Base-by-base conservation (phyloP, 108 stramenopile genomes). In the Fistulifera pelliculosa region DNA sequence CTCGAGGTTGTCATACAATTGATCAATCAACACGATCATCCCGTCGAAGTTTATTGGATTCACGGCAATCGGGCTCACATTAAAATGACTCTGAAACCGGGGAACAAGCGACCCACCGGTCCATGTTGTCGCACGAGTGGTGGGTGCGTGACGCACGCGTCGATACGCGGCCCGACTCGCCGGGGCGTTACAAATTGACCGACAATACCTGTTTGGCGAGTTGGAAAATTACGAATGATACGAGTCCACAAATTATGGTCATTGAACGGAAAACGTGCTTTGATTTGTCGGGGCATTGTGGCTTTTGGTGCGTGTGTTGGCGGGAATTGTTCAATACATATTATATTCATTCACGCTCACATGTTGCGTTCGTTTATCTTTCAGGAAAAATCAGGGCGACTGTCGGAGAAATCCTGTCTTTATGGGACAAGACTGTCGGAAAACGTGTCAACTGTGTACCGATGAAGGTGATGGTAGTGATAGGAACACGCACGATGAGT, bases 31-130 rank as follows among this genome's bases (percentile, higher is more conserved):
- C 81, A 83, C 51, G 58, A 71, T 26, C 65, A 76, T 47, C 75
- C 77, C 1, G 73, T 76, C 2, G 81, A 83, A 49, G 40, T 83
- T 2, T 83, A 64, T 43, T 83, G 81, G 81, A 68, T 79, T 35
- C 52, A 76, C 58, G 62, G 69, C 2, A 57, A 12, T 5, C 24
- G 50, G 18, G 81, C 64, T 13, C 39, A 60, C 0, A 1, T 38
- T n/a, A 73, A 64, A 35, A 47, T 56, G 22, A 56, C 38, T 0
- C 4, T 31, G 2, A 22, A 27, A 4, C 6, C 27, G 15, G 65
- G 5, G 61, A 70, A 27, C 17, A 23, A 2, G 7, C 25, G 16
- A 18, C 7, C 13, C 61, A 66, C 38, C 50, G 18, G 1, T 71
- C 71, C 0, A 75, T 49, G 51, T 51, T 82, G 25, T 51, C 75